Evolutionary conservation across 2,329 filamentous ascomycete genomes (phyloP).

Genomic region (Cadophora sp.): DNA sequence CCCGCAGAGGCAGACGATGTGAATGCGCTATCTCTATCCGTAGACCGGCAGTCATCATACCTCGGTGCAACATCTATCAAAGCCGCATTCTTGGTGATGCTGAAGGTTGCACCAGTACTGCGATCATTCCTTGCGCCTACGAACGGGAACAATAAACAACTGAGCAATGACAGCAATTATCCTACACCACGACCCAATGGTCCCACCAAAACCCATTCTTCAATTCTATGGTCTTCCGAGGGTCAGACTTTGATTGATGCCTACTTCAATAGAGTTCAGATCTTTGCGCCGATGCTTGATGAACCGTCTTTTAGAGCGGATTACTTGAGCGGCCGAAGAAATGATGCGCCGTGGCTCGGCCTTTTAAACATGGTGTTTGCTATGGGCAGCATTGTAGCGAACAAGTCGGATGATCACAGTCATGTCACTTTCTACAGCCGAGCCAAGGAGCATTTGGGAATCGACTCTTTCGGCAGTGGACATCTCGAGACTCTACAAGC

Average conservation of each 20-base stretch:
- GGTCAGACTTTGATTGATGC: slow-evolving; percentile 74
- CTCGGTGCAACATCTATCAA: slow-evolving; percentile 78
- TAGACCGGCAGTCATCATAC: slow-evolving; percentile 69
- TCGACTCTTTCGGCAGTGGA: slow-evolving; percentile 73
- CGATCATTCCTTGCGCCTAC: slow-evolving; percentile 51
- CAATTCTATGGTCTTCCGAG: slow-evolving; percentile 64
- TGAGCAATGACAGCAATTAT: slow-evolving; percentile 35
- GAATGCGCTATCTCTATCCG: slow-evolving; percentile 67
- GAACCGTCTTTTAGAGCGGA: slow-evolving; percentile 72
- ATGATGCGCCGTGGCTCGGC: slow-evolving; percentile 73
- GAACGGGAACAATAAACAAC: slow-evolving; percentile 34
- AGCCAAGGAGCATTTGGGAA: slow-evolving; percentile 68
- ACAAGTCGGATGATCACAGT: slow-evolving; percentile 64
- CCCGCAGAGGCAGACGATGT: slow-evolving; percentile 74
- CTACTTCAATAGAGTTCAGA: slow-evolving; percentile 78
- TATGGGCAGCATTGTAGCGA: slow-evolving; percentile 74
- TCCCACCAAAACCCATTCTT: slow-evolving; percentile 45
- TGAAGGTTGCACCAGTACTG: slow-evolving; percentile 56
- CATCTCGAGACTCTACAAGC: slow-evolving; percentile 78
- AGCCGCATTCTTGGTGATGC: slow-evolving; percentile 74
- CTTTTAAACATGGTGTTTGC: slow-evolving; percentile 80
- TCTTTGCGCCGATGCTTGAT: slow-evolving; percentile 76
- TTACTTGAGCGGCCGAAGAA: slow-evolving; percentile 66
- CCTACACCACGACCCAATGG: slow-evolving; percentile 43
- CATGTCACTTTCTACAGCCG: slow-evolving; percentile 75